phyloP scores from a whole-genome alignment of 1,284 basidiomycete species.

The Trichosporon sp. region DNA sequence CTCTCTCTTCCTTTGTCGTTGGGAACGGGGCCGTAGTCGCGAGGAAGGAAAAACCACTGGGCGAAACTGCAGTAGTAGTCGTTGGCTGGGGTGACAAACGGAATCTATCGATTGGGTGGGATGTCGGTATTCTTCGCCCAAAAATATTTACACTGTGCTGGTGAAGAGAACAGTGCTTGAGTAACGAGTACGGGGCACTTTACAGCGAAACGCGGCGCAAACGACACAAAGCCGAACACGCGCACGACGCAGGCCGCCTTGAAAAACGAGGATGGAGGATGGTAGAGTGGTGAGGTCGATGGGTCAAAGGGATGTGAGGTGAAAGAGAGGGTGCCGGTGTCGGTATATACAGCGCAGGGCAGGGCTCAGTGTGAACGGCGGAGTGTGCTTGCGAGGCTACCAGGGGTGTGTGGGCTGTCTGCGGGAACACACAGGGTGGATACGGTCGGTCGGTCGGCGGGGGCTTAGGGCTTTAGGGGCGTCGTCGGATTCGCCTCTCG shows the following conservation, averaged over 20 bases:
- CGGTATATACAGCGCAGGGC: not conserved
- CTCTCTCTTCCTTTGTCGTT: not conserved
- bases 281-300: not conserved
- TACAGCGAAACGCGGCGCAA: constrained; percentile 13
- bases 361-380: not conserved
- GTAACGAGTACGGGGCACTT: not conserved
- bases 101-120: not conserved
- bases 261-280: constrained; percentile 12
- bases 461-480: too few species aligned
- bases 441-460: constrained; percentile 1
- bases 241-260: constrained; percentile 16
- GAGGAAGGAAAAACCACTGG: not conserved
- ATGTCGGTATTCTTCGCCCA: not conserved
- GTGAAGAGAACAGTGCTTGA: not conserved
- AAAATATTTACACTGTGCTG: not conserved
- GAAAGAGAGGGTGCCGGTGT: not conserved
- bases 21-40: not conserved
- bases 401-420: not conserved
- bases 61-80: not conserved
- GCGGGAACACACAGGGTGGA: not conserved
- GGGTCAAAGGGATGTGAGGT: not conserved
- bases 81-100: constrained; percentile 1
- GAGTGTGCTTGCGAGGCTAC: not conserved
- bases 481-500: not conserved
- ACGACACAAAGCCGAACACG: constrained; percentile 19